Evolutionary conservation across 1,284 basidiomycete species (phyloP).

Genomic region (Fomes fomentarius): DNA sequence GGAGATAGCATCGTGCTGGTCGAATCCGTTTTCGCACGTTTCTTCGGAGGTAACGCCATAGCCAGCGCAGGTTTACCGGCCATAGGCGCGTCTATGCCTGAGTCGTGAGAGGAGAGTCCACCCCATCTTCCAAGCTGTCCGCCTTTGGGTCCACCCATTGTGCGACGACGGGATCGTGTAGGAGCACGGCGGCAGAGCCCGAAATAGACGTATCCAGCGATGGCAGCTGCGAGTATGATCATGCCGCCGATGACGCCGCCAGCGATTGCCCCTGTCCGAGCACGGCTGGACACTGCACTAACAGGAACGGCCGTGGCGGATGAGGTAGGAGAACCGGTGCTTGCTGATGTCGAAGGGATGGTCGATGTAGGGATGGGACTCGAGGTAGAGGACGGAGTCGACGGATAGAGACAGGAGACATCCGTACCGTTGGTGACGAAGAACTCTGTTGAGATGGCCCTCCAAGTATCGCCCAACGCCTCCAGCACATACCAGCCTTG

Average conservation of each 20-base stretch:
- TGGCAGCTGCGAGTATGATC: slow-evolving; percentile 25
- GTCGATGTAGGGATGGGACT: slow-evolving; percentile 13
- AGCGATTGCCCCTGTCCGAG: slow-evolving; percentile 36
- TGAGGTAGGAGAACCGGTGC: slow-evolving; percentile 3
- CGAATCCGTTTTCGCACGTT: slow-evolving; percentile 17
- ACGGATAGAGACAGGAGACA: slow-evolving; percentile 18
- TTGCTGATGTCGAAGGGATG: neutral
- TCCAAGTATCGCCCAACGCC: slow-evolving; percentile 5
- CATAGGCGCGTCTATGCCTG: slow-evolving; percentile 21
- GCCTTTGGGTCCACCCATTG: slow-evolving; percentile 13
- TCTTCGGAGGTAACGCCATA: slow-evolving; percentile 2
- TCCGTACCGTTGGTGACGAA: slow-evolving; percentile 27
- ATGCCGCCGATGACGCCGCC: slow-evolving; percentile 41
- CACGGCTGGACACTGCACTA: slow-evolving; percentile 16
- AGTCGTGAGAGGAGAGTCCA: slow-evolving; percentile 31
- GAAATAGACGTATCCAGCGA: slow-evolving; percentile 29
- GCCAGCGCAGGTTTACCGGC: slow-evolving; percentile 6
- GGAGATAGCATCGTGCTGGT: slow-evolving; percentile 19
- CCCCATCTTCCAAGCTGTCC: slow-evolving; percentile 26
- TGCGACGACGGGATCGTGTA: slow-evolving; percentile 20
- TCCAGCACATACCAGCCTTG: slow-evolving; percentile 29
- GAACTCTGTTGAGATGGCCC: slow-evolving; percentile 23
- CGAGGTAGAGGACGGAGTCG: slow-evolving; percentile 12
- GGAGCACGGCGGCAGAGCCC: slow-evolving; percentile 27
- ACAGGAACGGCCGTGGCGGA: slow-evolving; percentile 10